Conservation (phyloP, 345 rosid species). For the Bruguiera sexangula region DNA sequence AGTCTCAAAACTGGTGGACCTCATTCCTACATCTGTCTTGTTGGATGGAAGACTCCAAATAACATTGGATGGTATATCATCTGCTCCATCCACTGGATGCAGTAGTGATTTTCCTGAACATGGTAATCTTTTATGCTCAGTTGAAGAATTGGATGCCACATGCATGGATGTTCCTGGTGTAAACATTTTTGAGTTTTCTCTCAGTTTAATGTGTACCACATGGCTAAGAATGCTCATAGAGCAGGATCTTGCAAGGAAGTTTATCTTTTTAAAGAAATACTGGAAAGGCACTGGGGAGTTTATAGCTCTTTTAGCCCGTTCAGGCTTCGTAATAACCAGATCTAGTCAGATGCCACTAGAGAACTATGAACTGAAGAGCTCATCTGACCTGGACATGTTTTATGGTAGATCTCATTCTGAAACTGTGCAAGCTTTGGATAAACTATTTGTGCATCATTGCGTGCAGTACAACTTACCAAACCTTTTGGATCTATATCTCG, state of each 20-base stretch:
- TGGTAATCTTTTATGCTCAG: conserved; percentile 55
- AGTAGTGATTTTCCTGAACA: conserved; percentile 39
- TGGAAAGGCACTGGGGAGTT: conserved; percentile 81
- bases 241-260: conserved; percentile 76
- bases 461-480: conserved; percentile 71
- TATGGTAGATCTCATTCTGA: conserved; percentile 33
- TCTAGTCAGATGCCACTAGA: conserved; percentile 30
- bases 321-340: conserved; percentile 60
- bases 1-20: conserved; percentile 67
- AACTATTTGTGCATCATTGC: conserved; percentile 59
- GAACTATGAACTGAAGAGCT: conserved; percentile 40
- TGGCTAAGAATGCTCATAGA: conserved; percentile 82
- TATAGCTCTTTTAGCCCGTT: conserved; percentile 69
- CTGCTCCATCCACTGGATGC: conserved; percentile 41
- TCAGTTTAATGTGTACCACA: conserved; percentile 46
- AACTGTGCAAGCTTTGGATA: conserved; percentile 60
- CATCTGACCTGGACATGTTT: conserved; percentile 44
- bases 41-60: conserved; percentile 74
- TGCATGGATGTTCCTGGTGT: conserved; percentile 79
- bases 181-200: conserved; percentile 61
- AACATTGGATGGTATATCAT: conserved; percentile 57
- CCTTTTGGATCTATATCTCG: conserved; percentile 87
- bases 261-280: conserved; percentile 72
- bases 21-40: conserved; percentile 64
- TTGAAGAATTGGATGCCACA: conserved; percentile 74